Percentiles rank a stretch among this genome's conserved stretches.
phyloP scores from a whole-genome alignment of 306 rosid species.

The Ormosia emarginata region DNA sequence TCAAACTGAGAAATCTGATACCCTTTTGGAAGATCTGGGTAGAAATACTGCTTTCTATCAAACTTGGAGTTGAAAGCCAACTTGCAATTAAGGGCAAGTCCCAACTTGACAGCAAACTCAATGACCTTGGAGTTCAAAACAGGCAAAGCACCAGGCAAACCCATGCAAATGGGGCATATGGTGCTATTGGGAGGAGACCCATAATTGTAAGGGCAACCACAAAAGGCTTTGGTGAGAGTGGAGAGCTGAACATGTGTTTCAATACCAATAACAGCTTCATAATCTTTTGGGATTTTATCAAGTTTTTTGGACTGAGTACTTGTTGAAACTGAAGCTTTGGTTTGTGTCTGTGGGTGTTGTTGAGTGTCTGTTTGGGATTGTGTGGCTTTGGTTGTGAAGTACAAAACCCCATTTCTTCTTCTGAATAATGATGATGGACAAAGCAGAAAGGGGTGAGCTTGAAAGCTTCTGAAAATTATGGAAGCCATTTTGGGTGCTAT shows the following conservation, averaged over 20 bases:
- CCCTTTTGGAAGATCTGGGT: constrained; percentile 96
- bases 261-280: constrained; percentile 78
- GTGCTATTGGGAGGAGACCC: constrained; percentile 73
- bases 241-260: constrained; percentile 96
- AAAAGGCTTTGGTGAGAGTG: constrained; percentile 86
- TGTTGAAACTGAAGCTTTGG: constrained; percentile 42
- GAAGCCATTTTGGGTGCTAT: constrained; percentile 50
- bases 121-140: constrained; percentile 78
- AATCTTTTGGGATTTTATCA: constrained; percentile 57
- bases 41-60: constrained; percentile 95
- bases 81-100: constrained; percentile 85
- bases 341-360: constrained; percentile 13
- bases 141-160: constrained; percentile 90
- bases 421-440: constrained; percentile 45
- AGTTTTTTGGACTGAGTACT: constrained; percentile 49
- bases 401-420: constrained; percentile 36
- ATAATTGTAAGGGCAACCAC: constrained; percentile 75
- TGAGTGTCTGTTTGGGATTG: constrained; percentile 58
- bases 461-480: constrained; percentile 60
- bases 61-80: constrained; percentile 78
- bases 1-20: constrained; percentile 98
- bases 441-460: constrained; percentile 48
- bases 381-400: constrained; percentile 49
- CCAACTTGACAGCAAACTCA: constrained; percentile 72
- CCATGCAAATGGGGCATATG: constrained; percentile 91